Percentiles rank a stretch among this genome's conserved stretches.
Evolutionary conservation across 2,329 filamentous ascomycete species (phyloP).

Genomic region (Aspergillus costaricaensis): DNA sequence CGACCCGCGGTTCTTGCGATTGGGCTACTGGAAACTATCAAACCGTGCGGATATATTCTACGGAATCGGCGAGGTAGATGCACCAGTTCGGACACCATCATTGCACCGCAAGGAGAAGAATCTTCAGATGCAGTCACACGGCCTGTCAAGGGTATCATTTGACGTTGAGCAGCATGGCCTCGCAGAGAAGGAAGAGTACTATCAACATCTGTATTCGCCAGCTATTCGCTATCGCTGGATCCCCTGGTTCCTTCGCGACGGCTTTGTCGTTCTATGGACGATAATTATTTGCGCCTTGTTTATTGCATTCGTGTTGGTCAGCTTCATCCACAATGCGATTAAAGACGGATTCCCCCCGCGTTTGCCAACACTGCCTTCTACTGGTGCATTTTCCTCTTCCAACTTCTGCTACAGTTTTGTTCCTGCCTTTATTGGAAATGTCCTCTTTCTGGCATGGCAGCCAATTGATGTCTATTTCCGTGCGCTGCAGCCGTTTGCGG

Average conservation of each 20-base stretch:
- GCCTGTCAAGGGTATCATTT: slow-evolving; percentile 35
- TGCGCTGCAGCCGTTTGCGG: slow-evolving; percentile 59
- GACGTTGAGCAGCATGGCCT: slow-evolving; percentile 43
- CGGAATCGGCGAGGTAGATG: slow-evolving; percentile 68
- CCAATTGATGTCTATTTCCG: slow-evolving; percentile 63
- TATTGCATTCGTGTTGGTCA: slow-evolving; percentile 72
- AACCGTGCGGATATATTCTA: slow-evolving; percentile 73
- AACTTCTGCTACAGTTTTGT: slow-evolving; percentile 82
- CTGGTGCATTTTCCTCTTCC: slow-evolving; percentile 73
- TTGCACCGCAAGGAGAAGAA: slow-evolving; percentile 34
- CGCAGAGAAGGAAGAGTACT: slow-evolving; percentile 46
- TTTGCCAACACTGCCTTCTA: slow-evolving; percentile 61
- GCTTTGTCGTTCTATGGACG: slow-evolving; percentile 66
- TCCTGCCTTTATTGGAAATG: slow-evolving; percentile 58
- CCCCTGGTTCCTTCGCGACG: slow-evolving; percentile 73
- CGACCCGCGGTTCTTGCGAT: slow-evolving; percentile 63
- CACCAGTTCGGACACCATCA: slow-evolving; percentile 50
- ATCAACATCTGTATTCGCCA: slow-evolving; percentile 55
- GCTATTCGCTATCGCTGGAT: slow-evolving; percentile 66
- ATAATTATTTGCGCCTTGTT: slow-evolving; percentile 63
- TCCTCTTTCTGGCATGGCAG: slow-evolving; percentile 62
- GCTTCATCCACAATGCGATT: slow-evolving; percentile 71
- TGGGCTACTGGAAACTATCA: slow-evolving; percentile 84
- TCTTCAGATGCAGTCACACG: slow-evolving; percentile 34
- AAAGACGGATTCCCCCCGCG: slow-evolving; percentile 70